Evolutionary conservation across 768 basidiomycete genomes (phyloP).

Genomic region (Clavulina sp.): DNA sequence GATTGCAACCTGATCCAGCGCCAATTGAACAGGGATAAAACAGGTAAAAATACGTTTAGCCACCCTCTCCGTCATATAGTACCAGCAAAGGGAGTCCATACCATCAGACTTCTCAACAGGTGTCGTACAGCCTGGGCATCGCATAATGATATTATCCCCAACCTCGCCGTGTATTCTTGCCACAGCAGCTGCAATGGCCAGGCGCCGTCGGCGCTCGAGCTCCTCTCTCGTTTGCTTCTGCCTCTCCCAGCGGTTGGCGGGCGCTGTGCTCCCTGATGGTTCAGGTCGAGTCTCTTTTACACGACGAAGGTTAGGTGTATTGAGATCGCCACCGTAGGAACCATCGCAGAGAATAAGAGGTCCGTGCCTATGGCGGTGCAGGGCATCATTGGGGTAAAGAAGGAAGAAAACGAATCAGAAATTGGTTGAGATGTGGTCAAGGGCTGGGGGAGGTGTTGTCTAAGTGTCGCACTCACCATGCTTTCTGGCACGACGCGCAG

Average conservation of each 20-base stretch:
- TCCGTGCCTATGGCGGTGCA: too few relatives aligned
- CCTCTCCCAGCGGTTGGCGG: slow-evolving; percentile 31
- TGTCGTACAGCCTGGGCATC: slow-evolving; percentile 48
- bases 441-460: too few relatives aligned
- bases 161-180: slow-evolving; percentile 58
- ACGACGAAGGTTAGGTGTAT: slow-evolving; percentile 49
- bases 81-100: too few relatives aligned
- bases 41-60: slow-evolving; percentile 27
- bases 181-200: slow-evolving; percentile 49
- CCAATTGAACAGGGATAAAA: slow-evolving; percentile 12
- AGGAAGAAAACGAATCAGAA: background rate
- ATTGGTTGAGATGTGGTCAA: too few relatives aligned
- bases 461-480: slow-evolving; percentile 37
- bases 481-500: slow-evolving; percentile 63
- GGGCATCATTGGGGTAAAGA: too few relatives aligned
- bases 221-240: slow-evolving; percentile 50
- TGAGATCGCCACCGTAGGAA: too few relatives aligned
- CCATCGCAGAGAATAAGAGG: slow-evolving; percentile 51
- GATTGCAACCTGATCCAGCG: slow-evolving; percentile 77
- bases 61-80: too few relatives aligned
- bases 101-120: slow-evolving; percentile 30
- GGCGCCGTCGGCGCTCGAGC: slow-evolving; percentile 28
- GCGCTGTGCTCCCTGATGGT: slow-evolving; percentile 37
- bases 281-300: slow-evolving; percentile 50
- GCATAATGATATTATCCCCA: slow-evolving; percentile 48